Conservation (phyloP, 495 filamentous ascomycete species). For the Penicillium coprophilum region DNA sequence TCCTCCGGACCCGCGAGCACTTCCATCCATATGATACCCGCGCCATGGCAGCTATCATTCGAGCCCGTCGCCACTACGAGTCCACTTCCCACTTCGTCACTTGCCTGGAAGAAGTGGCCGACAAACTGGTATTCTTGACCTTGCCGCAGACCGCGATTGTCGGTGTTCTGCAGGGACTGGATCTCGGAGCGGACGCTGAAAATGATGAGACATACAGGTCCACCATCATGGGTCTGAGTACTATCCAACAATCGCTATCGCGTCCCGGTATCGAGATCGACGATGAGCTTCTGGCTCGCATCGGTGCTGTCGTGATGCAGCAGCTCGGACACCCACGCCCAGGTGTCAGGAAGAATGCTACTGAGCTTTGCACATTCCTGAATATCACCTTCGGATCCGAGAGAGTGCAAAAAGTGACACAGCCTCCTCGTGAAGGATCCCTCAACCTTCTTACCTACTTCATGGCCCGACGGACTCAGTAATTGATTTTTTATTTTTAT, state of each 20-base stretch:
- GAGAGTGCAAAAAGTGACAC: conserved; percentile 64
- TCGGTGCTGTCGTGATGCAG: conserved; percentile 56
- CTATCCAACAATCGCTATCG: conserved; percentile 22
- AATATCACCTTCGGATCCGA: conserved; percentile 61
- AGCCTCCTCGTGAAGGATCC: conserved; percentile 61
- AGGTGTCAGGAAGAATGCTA: conserved; percentile 75
- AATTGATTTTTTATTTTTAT: neutral
- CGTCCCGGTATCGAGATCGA: conserved; percentile 26
- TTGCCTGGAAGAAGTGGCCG: conserved; percentile 57
- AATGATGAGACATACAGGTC: conserved; percentile 33
- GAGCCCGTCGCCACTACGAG: conserved; percentile 58
- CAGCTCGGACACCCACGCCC: conserved; percentile 71
- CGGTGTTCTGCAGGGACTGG: conserved; percentile 26
- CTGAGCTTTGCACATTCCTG: conserved; percentile 73
- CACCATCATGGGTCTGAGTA: conserved; percentile 53
- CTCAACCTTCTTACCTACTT: conserved; percentile 83
- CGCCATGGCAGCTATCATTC: conserved; percentile 65
- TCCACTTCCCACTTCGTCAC: conserved; percentile 54
- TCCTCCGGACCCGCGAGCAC: conserved; percentile 61
- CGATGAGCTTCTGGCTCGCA: conserved; percentile 29
- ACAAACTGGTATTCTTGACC: conserved; percentile 51
- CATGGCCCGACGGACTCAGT: conserved; percentile 57
- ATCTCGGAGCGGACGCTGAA: conserved; percentile 37
- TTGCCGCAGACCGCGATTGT: conserved; percentile 49
- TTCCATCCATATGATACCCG: conserved; percentile 65